Evolutionary conservation across 2,329 filamentous ascomycete species (phyloP).

Genomic region (Xylariaceae sp.): DNA sequence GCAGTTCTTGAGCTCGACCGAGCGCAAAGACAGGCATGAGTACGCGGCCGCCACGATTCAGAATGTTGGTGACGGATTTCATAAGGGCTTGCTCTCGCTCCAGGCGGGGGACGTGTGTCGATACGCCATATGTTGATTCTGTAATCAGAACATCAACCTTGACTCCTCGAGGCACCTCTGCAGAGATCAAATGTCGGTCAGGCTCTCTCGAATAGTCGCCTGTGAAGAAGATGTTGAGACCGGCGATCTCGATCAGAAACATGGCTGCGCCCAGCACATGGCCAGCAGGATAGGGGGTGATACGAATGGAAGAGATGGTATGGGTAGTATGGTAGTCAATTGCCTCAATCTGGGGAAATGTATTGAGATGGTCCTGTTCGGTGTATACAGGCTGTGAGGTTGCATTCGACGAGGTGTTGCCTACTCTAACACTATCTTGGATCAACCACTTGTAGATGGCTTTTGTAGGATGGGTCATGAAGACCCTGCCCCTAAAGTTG

Average conservation of each 20-base stretch:
- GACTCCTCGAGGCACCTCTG: conserved; percentile 81
- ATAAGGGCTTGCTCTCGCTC: conserved; percentile 92
- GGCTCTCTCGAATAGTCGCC: conserved; percentile 96
- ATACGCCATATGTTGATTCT: conserved; percentile 95
- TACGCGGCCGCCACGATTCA: conserved; percentile 88
- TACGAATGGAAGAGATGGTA: conserved; percentile 91
- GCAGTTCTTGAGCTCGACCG: conserved; percentile 86
- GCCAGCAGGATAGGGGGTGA: conserved; percentile 94
- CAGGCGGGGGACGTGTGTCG: conserved; percentile 83
- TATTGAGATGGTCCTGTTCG: conserved; percentile 91
- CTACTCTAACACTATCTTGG: conserved; percentile 91
- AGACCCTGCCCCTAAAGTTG: conserved; percentile 93
- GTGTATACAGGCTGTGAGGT: conserved; percentile 81
- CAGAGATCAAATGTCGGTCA: conserved; percentile 91
- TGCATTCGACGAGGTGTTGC: conserved; percentile 63
- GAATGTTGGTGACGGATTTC: conserved; percentile 87
- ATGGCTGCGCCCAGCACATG: conserved; percentile 98
- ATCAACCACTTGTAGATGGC: conserved; percentile 99
- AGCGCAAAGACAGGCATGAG: conserved; percentile 95
- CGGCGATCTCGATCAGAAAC: conserved; percentile 97
- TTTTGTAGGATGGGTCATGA: conserved; percentile 99
- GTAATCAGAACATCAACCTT: conserved; percentile 97
- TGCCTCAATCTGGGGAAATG: conserved; percentile 90
- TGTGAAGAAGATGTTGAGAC: conserved; percentile 94
- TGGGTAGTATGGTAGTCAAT: conserved; percentile 99